Base-by-base conservation (phyloP, 2,329 filamentous ascomycete genomes). In the Knufia fluminis region DNA sequence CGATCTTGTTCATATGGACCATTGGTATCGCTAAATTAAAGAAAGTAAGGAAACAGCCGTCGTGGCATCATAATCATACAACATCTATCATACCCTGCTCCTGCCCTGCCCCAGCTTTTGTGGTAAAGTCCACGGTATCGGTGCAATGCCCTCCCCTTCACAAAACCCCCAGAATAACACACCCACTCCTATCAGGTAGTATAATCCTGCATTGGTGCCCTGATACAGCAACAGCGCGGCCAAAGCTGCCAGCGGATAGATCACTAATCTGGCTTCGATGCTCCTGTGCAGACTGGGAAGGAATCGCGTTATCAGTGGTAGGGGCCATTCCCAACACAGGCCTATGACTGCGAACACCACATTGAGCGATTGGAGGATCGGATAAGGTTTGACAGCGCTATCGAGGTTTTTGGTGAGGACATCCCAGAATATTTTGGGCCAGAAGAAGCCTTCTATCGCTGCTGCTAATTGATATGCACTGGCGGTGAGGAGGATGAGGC, bases 391-490 rank as follows among this genome's bases (percentile, higher is more conserved):
- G 54, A 97, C 87, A 43, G 85, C 86, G 49, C 73, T 76, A 64
- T 98, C 87, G 60, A 98, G 81, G 60, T 87, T 89, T 63, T 87
- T 89, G 53, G 91, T 96, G 57, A 92, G 71, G 67, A 95, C 95
- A 69, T 98, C 92, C 85, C 86, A 98, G 71, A 98, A 94, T 64
- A 98, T 84, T 68, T 98, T 98, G 58, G 92, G 92, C 89, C 90
- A 98, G 78, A 98, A 91, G 77, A 92, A 95, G 62, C 80, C 83
- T 71, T 94, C 80, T 50, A 98, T 71, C 14, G 85, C 83, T 53
- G 89, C 89, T 52, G 75, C 81, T 55, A 96, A 69, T 78, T 98
- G 92, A 67, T 95, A 90, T 50, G 74, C 68, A 59, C 87, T 84
- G 32, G 92, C 88, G 23, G 86, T 87, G 65, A 98, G 74, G 68